These are phyloP conservation scores for Cadophora malorum DNA, from an alignment of 2,329 filamentous ascomycete species.

Conservation along the genomic window DNA sequence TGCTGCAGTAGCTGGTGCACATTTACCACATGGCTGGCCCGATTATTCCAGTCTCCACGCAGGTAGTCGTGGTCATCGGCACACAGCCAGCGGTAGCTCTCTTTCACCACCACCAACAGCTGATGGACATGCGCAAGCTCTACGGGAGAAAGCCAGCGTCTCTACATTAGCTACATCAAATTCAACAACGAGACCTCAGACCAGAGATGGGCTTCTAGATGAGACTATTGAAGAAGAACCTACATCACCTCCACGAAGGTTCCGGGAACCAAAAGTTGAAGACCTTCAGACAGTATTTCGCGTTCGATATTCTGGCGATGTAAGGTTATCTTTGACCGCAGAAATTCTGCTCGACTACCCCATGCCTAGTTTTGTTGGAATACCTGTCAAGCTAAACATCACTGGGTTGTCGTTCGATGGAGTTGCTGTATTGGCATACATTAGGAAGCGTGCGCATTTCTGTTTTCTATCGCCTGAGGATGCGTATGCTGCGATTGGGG, in stretches of 20 bases:
- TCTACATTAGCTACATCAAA: constrained; percentile 65
- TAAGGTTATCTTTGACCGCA: constrained; percentile 87
- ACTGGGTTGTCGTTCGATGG: constrained; percentile 96
- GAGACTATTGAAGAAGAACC: constrained; percentile 42
- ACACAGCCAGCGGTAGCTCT: constrained; percentile 43
- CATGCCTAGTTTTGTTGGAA: constrained; percentile 97
- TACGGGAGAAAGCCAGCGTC: constrained; percentile 67
- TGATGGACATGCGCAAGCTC: constrained; percentile 46
- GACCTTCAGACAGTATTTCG: constrained; percentile 94
- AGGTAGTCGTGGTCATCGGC: constrained; percentile 37
- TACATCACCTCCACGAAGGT: constrained; percentile 54
- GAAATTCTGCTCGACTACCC: constrained; percentile 97
- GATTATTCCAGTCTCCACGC: constrained; percentile 40
- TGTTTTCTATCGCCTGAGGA: constrained; percentile 95
- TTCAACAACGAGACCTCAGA: constrained; percentile 62
- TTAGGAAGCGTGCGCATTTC: constrained; percentile 87
- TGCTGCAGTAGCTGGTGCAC: constrained; percentile 78
- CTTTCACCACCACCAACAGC: constrained; percentile 45
- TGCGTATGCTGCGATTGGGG: constrained; percentile 71
- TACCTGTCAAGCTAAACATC: constrained; percentile 92
- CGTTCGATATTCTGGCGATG: constrained; percentile 86
- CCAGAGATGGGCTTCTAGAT: constrained; percentile 54
- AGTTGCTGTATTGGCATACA: constrained; percentile 89
- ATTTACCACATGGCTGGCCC: constrained; percentile 60
- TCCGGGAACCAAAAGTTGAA: constrained; percentile 78